These are phyloP conservation scores for Tillandsia fasciculata DNA, from an alignment of 176 grass and related monocot genomes.

Conservation along the genomic window DNA sequence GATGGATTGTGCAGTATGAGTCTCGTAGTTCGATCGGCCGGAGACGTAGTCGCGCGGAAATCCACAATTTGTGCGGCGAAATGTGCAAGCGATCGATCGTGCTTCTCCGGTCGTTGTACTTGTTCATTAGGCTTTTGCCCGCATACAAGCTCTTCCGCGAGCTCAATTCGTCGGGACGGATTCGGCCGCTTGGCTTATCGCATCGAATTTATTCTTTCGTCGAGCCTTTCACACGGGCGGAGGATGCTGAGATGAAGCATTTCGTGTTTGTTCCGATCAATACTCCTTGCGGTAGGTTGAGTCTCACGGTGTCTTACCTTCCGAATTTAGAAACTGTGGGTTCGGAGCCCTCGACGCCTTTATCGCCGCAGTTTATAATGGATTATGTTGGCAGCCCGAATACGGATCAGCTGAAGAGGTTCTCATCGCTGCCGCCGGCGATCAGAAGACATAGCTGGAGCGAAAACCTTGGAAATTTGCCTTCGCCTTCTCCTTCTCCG, in stretches of 20 bases:
- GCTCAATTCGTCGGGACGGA: conserved; percentile 58
- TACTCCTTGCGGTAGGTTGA: conserved; percentile 51
- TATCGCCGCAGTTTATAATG: conserved; percentile 55
- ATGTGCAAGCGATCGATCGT: conserved; percentile 39
- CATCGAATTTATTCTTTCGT: conserved; percentile 75
- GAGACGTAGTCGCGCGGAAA: conserved; percentile 26
- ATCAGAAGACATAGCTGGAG: conserved; percentile 77
- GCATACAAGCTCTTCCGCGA: conserved; percentile 70
- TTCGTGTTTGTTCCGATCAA: conserved; percentile 68
- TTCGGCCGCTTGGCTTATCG: conserved; percentile 47
- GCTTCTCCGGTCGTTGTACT: conserved; percentile 66
- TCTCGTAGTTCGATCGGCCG: conserved; percentile 11
- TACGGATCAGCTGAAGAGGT: conserved; percentile 49
- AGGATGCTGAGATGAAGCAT: conserved; percentile 60
- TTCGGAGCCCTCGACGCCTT: conserved; percentile 28
- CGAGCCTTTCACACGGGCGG: conserved; percentile 48
- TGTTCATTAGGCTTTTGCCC: conserved; percentile 78
- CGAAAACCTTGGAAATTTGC: conserved; percentile 32
- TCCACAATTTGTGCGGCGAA: conserved; percentile 33
- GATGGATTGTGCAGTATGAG: conserved; percentile 87
- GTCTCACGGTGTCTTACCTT: conserved; percentile 66
- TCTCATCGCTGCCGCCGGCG: conserved; percentile 52
- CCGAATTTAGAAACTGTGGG: conserved; percentile 38
- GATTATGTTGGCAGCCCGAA: conserved; percentile 78
- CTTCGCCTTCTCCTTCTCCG: conserved; percentile 27